phyloP scores from a whole-genome alignment of 225 moss, liverwort and hornwort species.

The Climacium dendroides region DNA sequence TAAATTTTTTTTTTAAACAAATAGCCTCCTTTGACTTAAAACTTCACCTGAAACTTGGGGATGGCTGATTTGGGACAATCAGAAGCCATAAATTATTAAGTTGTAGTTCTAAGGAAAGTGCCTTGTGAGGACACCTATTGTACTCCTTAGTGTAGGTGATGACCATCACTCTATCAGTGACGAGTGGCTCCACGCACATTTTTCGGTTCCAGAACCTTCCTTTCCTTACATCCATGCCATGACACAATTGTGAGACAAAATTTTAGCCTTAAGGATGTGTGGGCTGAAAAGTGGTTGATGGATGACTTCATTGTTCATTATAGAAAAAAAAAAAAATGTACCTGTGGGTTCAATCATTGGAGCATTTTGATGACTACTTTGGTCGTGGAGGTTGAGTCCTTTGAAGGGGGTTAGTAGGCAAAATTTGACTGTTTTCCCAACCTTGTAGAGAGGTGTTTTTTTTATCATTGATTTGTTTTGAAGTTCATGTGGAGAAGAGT shows the following conservation, averaged over 20 bases:
- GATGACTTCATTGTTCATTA: not conserved
- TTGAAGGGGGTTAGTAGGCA: fast-evolving
- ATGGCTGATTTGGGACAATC: no score
- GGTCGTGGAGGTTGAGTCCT: fast-evolving
- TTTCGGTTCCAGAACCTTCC: not conserved
- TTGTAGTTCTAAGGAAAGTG: not conserved
- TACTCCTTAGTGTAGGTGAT: not conserved
- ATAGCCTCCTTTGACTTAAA: not conserved
- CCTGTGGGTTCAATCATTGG: not conserved
- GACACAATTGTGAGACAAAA: not conserved
- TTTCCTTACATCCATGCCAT: no score
- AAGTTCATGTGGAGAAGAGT: fast-evolving
- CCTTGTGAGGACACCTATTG: not conserved
- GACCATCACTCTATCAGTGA: not conserved
- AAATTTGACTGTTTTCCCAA: fast-evolving
- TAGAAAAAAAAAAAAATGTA: not conserved
- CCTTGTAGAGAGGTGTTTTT: not conserved
- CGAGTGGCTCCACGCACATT: fast-evolving
- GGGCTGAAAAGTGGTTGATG: fast-evolving
- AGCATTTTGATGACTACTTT: not conserved
- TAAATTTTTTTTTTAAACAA: no score
- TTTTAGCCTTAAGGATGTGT: not conserved
- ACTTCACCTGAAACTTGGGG: not conserved
- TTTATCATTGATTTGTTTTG: not conserved
- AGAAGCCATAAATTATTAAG: no score